These are phyloP conservation scores for Fistulinella cinereoalba DNA, from an alignment of 1,284 basidiomycete genomes.

Conservation along the genomic window DNA sequence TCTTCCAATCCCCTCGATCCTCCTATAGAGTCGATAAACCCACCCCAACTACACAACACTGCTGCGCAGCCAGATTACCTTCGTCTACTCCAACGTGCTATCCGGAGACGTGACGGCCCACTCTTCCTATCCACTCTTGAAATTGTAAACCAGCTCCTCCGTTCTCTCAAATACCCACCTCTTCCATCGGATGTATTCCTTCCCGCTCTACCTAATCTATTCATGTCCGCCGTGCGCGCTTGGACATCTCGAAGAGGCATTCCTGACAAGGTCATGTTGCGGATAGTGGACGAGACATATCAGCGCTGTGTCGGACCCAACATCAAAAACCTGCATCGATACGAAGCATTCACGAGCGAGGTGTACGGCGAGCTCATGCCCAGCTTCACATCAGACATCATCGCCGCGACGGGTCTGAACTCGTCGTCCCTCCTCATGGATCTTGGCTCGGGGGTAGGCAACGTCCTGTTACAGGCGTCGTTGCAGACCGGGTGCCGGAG, in stretches of 20 bases:
- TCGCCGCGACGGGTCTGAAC: conserved; percentile 53
- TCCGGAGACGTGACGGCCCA: conserved; percentile 61
- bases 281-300: conserved; percentile 76
- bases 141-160: conserved; percentile 56
- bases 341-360: conserved; percentile 71
- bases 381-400: conserved; percentile 62
- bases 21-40: conserved; percentile 20
- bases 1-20: conserved; percentile 9
- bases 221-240: conserved; percentile 44
- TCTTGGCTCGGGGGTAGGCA: conserved; percentile 77
- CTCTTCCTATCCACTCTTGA: conserved; percentile 61
- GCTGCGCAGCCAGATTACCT: conserved; percentile 43
- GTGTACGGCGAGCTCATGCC: conserved; percentile 79
- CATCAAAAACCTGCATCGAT: conserved; percentile 58
- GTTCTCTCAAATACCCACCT: conserved; percentile 58
- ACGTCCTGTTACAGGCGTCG: conserved; percentile 72
- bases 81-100: conserved; percentile 59
- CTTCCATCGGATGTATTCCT: conserved; percentile 48
- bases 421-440: conserved; percentile 67
- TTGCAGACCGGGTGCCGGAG: conserved; percentile 71
- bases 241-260: conserved; percentile 48
- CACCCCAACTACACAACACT: conserved; percentile 1
- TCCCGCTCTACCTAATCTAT: conserved; percentile 42
- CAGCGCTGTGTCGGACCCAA: conserved; percentile 75
- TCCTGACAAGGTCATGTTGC: conserved; percentile 58